Conservation (phyloP, 106 monocot genomes). For the Dioscorea alata region DNA sequence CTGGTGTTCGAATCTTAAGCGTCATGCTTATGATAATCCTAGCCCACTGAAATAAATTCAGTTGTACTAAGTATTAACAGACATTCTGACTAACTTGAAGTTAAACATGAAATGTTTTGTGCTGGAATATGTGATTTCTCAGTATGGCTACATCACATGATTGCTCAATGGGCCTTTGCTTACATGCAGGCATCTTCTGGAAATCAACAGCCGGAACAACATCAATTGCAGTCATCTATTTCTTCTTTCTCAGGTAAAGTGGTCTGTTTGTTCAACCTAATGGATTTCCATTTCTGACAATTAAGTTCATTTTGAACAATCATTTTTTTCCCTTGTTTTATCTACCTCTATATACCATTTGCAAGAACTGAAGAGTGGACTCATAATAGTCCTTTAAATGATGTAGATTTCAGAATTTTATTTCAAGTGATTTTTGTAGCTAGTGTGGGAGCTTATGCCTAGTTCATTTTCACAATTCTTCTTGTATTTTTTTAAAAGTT, state of each 20-base stretch:
- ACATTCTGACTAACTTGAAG: too few species aligned
- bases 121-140: not conserved
- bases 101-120: not conserved
- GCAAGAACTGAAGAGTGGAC: too few species aligned
- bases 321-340: not conserved
- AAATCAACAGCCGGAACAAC: not conserved
- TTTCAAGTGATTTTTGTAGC: too few species aligned
- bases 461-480: too few species aligned
- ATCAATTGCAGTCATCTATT: not conserved
- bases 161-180: not conserved
- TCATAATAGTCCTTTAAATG: too few species aligned
- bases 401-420: too few species aligned
- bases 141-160: not conserved
- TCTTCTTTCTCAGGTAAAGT: slow-evolving; percentile 8
- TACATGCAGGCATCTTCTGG: slow-evolving; percentile 1
- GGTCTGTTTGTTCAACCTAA: not conserved
- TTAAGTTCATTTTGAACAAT: not conserved
- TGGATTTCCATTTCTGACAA: not conserved
- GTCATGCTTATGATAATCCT: not conserved
- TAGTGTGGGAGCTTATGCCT: too few species aligned
- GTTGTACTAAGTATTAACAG: too few species aligned
- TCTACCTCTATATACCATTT: not conserved
- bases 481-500: too few species aligned
- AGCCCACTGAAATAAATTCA: too few species aligned
- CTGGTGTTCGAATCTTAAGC: not conserved